Base-by-base conservation (phyloP, 208 protist genomes). In the Angomonas ambiguus region DNA sequence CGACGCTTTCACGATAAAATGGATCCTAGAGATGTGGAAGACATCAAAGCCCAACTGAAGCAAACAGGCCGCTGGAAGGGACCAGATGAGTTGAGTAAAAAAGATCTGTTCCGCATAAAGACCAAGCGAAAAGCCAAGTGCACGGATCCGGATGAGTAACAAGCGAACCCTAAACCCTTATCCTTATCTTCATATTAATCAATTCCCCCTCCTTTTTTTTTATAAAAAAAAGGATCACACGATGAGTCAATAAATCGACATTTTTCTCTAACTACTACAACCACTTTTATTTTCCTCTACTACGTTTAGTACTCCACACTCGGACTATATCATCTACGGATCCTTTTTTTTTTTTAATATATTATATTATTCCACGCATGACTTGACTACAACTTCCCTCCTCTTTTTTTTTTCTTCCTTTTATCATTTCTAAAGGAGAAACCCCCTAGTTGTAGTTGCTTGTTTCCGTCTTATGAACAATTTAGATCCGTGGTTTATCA, bases 1-100 rank as follows among this genome's bases (percentile, higher is more conserved):
- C 80, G 86, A 20, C 83, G 87, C 38, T 93, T 89, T 42, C 82
- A 91, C 71, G 71, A 92, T 65, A 84, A 86, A 51, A 93, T 95
- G 66, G 76, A 83, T 34, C 60, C 81, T 0, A 53, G 62, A 2
- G 88, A 94, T 56, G 81, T 94, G 1, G 75, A 64, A 45, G 88
- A 91, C 38, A 83, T 94, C 35, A 79, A 81, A 24, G 65, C 48
- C 0, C 81, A 69, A 34, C 72, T 94, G 45, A 91, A 90, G 71
- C 78, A 92, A 71, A 34, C 88, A 0, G 85, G 85, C 0, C 82
- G 88, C 24, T 94, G 88, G 85, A 85, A 69, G 18, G 88, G 88
- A 0, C 83, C 88, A 0, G 81, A 88, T 64, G 76, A 85, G 41
- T 73, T 94, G 31, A 70, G 75, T 51, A 65, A 73, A n/a, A 74